phyloP scores from a whole-genome alignment of 108 stramenopile species.

The Nitzschia sp. region DNA sequence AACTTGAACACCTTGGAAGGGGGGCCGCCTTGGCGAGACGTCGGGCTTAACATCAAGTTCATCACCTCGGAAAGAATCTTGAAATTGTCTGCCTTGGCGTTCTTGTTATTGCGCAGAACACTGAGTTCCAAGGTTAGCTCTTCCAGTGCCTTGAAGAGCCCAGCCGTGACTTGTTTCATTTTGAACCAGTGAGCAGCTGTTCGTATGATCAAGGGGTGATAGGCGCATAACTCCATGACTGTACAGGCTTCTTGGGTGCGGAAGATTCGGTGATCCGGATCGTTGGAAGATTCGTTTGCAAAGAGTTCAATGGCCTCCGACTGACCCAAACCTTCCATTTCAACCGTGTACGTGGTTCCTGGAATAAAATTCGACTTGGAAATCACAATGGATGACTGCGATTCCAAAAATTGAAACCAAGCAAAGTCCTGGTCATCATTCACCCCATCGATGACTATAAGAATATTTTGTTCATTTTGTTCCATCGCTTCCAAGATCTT shows the following conservation, averaged over 20 bases:
- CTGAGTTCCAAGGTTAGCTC: constrained; percentile 38
- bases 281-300: constrained; percentile 43
- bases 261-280: constrained; percentile 29
- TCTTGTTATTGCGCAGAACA: constrained; percentile 1
- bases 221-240: constrained; percentile 21
- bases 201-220: constrained; percentile 45
- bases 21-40: not conserved
- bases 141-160: constrained; percentile 50
- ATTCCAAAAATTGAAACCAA: constrained; percentile 54
- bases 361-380: constrained; percentile 3
- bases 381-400: constrained; percentile 46
- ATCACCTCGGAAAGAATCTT: constrained; percentile 32
- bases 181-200: constrained; percentile 58
- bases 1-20: constrained; percentile 34
- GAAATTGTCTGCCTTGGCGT: constrained; percentile 1
- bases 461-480: constrained; percentile 24
- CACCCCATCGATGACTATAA: constrained; percentile 61
- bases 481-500: constrained; percentile 8
- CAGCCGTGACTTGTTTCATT: constrained; percentile 58
- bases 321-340: constrained; percentile 39
- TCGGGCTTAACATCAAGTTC: constrained; percentile 37
- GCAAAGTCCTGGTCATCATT: constrained; percentile 39
- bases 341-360: constrained; percentile 30
- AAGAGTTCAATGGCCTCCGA: constrained; percentile 58
- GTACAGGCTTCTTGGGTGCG: constrained; percentile 31